Evolutionary conservation across 1,284 basidiomycete species (phyloP).

Genomic region (Athelia psychrophila): DNA sequence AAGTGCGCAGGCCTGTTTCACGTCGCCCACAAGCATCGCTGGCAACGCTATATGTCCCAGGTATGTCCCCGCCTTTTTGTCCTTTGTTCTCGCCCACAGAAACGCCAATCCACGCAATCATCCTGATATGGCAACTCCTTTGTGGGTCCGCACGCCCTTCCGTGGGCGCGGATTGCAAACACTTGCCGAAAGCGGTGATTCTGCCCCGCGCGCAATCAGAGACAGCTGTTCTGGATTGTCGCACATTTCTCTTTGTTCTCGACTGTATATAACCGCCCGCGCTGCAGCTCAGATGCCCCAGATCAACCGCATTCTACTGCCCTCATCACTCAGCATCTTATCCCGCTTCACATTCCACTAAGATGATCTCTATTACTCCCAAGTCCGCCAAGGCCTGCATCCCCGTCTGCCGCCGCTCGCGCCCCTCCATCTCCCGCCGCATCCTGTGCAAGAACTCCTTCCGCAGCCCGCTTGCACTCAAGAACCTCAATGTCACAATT

Average conservation of each 20-base stretch:
- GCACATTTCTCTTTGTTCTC: slow-evolving; percentile 1
- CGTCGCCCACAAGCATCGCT: too few relatives aligned
- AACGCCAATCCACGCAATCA: too few relatives aligned
- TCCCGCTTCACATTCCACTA: not conserved
- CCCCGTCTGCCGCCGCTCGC: not conserved
- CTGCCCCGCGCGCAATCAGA: too few relatives aligned
- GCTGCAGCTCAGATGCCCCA: not conserved
- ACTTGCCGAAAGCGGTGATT: too few relatives aligned
- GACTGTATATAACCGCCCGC: not conserved
- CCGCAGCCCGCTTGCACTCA: not conserved
- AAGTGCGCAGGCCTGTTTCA: too few relatives aligned
- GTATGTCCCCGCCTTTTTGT: too few relatives aligned
- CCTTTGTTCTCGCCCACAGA: too few relatives aligned
- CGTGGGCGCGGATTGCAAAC: too few relatives aligned
- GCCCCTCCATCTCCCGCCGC: not conserved
- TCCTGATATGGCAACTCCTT: too few relatives aligned
- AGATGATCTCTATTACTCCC: not conserved
- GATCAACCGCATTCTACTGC: not conserved
- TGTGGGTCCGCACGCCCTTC: too few relatives aligned
- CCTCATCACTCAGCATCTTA: not conserved
- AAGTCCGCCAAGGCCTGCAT: not conserved
- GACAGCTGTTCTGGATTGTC: too few relatives aligned
- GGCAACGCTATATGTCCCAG: too few relatives aligned
- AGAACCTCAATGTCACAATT: not conserved
- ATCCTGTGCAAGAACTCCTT: not conserved